Conservation (phyloP, 495 filamentous ascomycete genomes). For the Annulohypoxylon bovei region DNA sequence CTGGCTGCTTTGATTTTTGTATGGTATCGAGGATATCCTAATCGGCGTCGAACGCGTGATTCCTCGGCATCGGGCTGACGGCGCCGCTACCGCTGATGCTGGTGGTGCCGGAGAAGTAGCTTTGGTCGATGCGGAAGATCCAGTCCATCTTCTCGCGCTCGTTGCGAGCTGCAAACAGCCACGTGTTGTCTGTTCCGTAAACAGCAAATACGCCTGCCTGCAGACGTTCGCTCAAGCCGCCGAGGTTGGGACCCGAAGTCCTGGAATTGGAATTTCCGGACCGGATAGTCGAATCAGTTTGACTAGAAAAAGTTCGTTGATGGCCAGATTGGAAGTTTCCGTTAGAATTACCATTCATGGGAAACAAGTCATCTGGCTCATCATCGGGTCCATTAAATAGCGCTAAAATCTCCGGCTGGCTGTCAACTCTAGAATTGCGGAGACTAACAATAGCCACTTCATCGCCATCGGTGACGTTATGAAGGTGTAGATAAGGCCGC, state of each 20-base stretch:
- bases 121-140: slow-evolving; percentile 82
- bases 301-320: slow-evolving; percentile 45
- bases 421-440: slow-evolving; percentile 83
- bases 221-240: slow-evolving; percentile 61
- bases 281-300: slow-evolving; percentile 48
- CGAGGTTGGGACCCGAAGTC: slow-evolving; percentile 46
- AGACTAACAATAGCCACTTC: slow-evolving; percentile 90
- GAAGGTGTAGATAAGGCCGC: slow-evolving; percentile 89
- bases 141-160: slow-evolving; percentile 94
- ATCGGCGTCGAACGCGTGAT: slow-evolving; percentile 22
- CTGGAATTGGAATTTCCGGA: slow-evolving; percentile 39
- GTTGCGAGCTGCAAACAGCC: slow-evolving; percentile 87
- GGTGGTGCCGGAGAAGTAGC: slow-evolving; percentile 48
- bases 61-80: slow-evolving; percentile 44
- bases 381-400: slow-evolving; percentile 66
- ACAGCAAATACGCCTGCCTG: slow-evolving; percentile 86
- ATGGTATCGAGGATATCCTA: slow-evolving; percentile 14
- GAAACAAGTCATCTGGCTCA: slow-evolving; percentile 32
- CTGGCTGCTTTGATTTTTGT: slow-evolving; percentile 29
- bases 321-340: slow-evolving; percentile 44
- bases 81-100: slow-evolving; percentile 47
- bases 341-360: slow-evolving; percentile 21
- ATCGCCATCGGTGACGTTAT: slow-evolving; percentile 84
- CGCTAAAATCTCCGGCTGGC: slow-evolving; percentile 84
- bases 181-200: slow-evolving; percentile 92